These are phyloP conservation scores for Blepharisma undulans DNA, from an alignment of 169 alveolate species.

Conservation along the genomic window DNA sequence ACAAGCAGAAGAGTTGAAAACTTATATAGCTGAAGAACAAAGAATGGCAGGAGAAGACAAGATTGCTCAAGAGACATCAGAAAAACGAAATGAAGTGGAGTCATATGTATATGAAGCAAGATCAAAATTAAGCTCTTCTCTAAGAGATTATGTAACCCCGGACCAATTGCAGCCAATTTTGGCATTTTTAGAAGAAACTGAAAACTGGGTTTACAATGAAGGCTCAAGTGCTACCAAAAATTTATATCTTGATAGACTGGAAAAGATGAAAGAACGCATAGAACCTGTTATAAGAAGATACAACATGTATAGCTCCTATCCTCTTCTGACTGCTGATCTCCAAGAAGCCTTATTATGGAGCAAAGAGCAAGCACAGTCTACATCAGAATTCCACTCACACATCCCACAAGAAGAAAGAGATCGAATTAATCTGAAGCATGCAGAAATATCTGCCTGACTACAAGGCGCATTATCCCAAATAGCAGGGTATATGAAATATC, in stretches of 20 bases:
- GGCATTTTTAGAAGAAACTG: slow-evolving; percentile 42
- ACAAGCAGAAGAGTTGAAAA: slow-evolving; percentile 28
- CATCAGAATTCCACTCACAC: slow-evolving; percentile 39
- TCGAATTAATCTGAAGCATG: slow-evolving; percentile 32
- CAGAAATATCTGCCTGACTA: slow-evolving; percentile 4
- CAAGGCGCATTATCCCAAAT: background rate
- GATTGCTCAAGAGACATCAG: slow-evolving; percentile 48
- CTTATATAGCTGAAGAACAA: slow-evolving; percentile 36
- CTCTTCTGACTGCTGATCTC: slow-evolving; percentile 23
- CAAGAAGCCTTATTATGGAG: slow-evolving; percentile 20
- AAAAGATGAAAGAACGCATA: slow-evolving; percentile 42
- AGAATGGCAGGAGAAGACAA: slow-evolving; percentile 52
- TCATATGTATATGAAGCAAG: slow-evolving; percentile 64
- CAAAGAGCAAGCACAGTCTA: background rate
- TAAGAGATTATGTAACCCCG: slow-evolving; percentile 42
- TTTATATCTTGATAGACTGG: slow-evolving; percentile 30
- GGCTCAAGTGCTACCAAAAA: slow-evolving; percentile 52
- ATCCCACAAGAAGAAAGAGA: slow-evolving; percentile 42
- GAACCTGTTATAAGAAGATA: slow-evolving; percentile 47
- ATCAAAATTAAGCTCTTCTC: slow-evolving; percentile 48
- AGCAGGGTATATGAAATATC: background rate
- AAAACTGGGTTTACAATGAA: slow-evolving; percentile 69
- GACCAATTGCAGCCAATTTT: slow-evolving; percentile 39
- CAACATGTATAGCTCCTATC: slow-evolving; percentile 35
- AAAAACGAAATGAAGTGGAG: slow-evolving; percentile 67